Conservation (phyloP, 306 rosid genomes). For the Trifolium fragiferum region DNA sequence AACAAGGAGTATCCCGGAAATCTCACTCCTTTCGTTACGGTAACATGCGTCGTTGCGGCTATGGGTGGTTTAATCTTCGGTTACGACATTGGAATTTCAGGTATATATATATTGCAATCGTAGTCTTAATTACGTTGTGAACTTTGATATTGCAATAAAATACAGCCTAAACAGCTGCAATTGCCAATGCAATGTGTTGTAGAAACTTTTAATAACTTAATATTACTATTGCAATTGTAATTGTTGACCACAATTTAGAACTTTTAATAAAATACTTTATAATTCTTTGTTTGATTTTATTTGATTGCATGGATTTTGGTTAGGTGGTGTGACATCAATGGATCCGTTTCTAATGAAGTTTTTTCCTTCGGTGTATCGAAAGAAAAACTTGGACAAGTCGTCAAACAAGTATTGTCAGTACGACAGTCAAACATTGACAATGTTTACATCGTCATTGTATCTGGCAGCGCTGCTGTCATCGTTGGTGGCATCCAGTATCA, state of each 20-base stretch:
- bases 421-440: slow-evolving; percentile 65
- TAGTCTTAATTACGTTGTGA: background rate
- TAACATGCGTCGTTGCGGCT: slow-evolving; percentile 87
- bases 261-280: too few species aligned
- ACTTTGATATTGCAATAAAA: background rate
- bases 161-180: too few species aligned
- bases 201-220: too few species aligned
- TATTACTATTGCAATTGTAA: background rate
- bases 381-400: slow-evolving; percentile 43
- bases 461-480: slow-evolving; percentile 84
- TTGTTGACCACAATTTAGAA: background rate
- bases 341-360: slow-evolving; percentile 72
- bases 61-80: slow-evolving; percentile 98
- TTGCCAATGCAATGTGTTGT: too few species aligned
- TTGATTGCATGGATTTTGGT: background rate
- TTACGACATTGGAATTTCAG: slow-evolving; percentile 96
- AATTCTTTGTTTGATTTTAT: background rate
- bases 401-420: slow-evolving; percentile 79
- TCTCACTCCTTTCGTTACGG: slow-evolving; percentile 70
- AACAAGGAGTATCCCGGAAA: slow-evolving; percentile 69
- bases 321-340: slow-evolving; percentile 97
- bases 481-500: slow-evolving; percentile 69
- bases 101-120: slow-evolving; percentile 37
- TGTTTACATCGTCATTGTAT: slow-evolving; percentile 91
- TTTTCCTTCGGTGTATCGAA: slow-evolving; percentile 67